A percentile compares a stretch with the other conserved stretches of the same genome.
phyloP scores from a whole-genome alignment of 1,284 basidiomycete genomes.

The Leccinum subfulvum region DNA sequence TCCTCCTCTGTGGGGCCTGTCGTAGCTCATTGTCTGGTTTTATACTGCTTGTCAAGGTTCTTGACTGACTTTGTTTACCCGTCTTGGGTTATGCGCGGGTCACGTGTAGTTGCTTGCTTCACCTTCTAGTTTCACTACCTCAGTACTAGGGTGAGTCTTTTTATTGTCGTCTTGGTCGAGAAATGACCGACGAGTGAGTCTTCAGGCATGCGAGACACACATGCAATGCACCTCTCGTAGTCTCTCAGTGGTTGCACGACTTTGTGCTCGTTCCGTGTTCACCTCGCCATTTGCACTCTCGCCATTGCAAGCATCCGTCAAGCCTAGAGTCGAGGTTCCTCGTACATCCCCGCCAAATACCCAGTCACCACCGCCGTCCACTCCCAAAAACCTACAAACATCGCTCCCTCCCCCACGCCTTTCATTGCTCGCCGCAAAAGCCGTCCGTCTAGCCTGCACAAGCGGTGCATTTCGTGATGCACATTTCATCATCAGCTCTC shows the following conservation, averaged over 20 bases:
- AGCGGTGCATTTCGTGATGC: slow-evolving; percentile 50
- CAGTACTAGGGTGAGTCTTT: slow-evolving; percentile 12
- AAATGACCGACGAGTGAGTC: not conserved
- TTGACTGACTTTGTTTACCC: no score
- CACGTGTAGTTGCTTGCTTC: slow-evolving; percentile 18
- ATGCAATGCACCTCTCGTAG: slow-evolving; percentile 63
- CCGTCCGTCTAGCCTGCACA: slow-evolving; percentile 48
- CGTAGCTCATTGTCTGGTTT: slow-evolving; percentile 43
- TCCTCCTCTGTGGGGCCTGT: slow-evolving; percentile 42
- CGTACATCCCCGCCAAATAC: not conserved
- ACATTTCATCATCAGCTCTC: slow-evolving; percentile 55
- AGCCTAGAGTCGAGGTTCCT: slow-evolving; percentile 1
- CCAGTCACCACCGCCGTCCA: not conserved
- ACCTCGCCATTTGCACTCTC: slow-evolving; percentile 6
- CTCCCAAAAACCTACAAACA: not conserved
- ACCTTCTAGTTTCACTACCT: not conserved
- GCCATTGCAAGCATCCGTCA: slow-evolving; percentile 7
- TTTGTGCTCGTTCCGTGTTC: slow-evolving; percentile 8
- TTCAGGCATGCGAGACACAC: slow-evolving; percentile 47
- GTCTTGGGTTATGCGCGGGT: slow-evolving; percentile 5
- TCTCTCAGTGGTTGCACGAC: slow-evolving; percentile 3
- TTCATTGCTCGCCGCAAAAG: slow-evolving; percentile 49
- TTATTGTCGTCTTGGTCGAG: not conserved
- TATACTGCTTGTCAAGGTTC: no score
- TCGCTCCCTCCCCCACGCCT: slow-evolving; percentile 3